phyloP scores from a whole-genome alignment of 805 yeast genomes.

The Wickerhamiella spandovensis region DNA sequence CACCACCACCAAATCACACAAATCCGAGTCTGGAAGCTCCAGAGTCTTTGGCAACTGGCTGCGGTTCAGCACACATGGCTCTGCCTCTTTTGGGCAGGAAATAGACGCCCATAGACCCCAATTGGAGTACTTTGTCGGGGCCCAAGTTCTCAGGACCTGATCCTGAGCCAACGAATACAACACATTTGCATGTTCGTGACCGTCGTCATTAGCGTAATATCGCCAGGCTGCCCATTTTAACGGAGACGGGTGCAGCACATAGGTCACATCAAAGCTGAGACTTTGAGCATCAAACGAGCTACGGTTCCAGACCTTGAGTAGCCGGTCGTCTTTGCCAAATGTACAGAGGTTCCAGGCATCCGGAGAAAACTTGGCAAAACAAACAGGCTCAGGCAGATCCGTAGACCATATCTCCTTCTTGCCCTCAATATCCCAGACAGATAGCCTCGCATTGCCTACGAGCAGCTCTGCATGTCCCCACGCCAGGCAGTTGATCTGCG shows the following conservation, averaged over 20 bases:
- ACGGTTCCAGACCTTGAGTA: slow-evolving; percentile 70
- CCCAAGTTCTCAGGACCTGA: slow-evolving; percentile 51
- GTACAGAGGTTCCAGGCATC: slow-evolving; percentile 57
- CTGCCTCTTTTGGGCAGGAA: slow-evolving; percentile 32
- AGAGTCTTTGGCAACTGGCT: neutral
- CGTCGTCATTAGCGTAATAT: slow-evolving; percentile 24
- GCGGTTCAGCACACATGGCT: neutral
- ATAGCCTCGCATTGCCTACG: neutral
- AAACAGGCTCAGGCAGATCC: slow-evolving; percentile 49
- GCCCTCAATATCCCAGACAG: neutral
- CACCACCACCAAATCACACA: neutral
- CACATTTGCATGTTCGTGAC: slow-evolving; percentile 27
- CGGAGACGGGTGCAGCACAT: slow-evolving; percentile 49
- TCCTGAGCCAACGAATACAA: slow-evolving; percentile 57
- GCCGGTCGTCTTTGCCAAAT: slow-evolving; percentile 45
- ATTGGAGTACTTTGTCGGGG: slow-evolving; percentile 8
- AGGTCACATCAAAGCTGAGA: slow-evolving; percentile 52
- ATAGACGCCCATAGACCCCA: slow-evolving; percentile 31
- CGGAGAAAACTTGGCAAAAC: slow-evolving; percentile 44
- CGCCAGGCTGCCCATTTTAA: slow-evolving; percentile 49
- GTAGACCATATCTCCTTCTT: slow-evolving; percentile 29
- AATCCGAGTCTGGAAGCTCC: neutral
- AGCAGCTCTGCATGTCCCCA: slow-evolving; percentile 3
- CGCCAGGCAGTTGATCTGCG: neutral
- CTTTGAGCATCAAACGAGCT: slow-evolving; percentile 51